phyloP scores from a whole-genome alignment of 179 eudicot species.

The Heliamphora ciliata region DNA sequence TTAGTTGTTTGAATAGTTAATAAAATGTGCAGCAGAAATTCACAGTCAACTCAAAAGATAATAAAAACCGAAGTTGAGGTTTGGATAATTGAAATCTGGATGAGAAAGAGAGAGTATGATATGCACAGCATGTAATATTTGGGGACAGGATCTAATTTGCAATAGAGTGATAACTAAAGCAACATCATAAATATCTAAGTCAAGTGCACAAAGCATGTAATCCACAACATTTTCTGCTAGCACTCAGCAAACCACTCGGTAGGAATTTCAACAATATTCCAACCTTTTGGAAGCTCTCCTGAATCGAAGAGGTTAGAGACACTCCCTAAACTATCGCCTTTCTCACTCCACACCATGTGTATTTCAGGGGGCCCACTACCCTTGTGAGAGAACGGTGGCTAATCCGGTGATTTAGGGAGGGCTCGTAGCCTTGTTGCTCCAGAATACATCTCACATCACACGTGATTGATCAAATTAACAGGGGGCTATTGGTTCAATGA shows the following conservation, averaged over 20 bases:
- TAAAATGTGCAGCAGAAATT: constrained; percentile 23
- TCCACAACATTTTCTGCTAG: neutral
- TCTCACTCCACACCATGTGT: too few species aligned
- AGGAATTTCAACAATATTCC: neutral
- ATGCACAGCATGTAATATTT: neutral
- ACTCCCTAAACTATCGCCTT: too few species aligned
- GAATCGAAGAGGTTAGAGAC: neutral
- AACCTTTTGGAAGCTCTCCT: neutral
- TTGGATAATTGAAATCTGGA: neutral
- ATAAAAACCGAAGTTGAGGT: neutral
- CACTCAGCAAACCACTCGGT: too few species aligned
- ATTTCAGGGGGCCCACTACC: too few species aligned
- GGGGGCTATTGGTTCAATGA: too few species aligned
- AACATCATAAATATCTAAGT: neutral
- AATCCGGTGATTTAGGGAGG: too few species aligned
- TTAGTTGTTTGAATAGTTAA: constrained; percentile 70
- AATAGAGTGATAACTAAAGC: neutral
- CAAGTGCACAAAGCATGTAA: neutral
- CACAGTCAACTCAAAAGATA: neutral
- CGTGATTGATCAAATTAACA: too few species aligned
- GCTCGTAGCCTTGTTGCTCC: too few species aligned
- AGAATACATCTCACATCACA: neutral
- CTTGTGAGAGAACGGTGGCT: too few species aligned
- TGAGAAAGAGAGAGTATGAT: neutral
- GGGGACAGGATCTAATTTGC: neutral